phyloP scores from a whole-genome alignment of 1,284 basidiomycete species.

The Moesziomyces sp. region DNA sequence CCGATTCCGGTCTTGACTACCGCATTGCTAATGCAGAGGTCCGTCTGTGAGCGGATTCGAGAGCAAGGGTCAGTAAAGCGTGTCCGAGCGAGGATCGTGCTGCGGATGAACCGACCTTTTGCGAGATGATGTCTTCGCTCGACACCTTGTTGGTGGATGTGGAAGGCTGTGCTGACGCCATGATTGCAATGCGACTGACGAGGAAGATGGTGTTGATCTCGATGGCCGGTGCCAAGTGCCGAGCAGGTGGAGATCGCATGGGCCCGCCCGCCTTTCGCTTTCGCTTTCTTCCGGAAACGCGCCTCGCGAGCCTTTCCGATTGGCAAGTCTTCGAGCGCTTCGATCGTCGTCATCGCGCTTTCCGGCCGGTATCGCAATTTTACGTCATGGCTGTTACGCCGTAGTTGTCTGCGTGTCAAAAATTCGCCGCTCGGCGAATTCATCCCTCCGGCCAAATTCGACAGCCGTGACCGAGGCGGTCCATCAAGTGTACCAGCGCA shows the following conservation, averaged over 20 bases:
- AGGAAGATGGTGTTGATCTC: not conserved
- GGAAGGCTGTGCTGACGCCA: conserved; percentile 45
- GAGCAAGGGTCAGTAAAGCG: not conserved
- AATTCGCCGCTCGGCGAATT: not conserved
- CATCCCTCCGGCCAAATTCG: not conserved
- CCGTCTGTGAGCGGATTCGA: conserved; percentile 34
- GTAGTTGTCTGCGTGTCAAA: too few species aligned
- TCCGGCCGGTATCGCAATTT: not conserved
- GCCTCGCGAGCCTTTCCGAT: not conserved
- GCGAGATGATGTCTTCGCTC: conserved; percentile 84
- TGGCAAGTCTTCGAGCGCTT: not conserved
- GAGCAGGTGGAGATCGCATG: not conserved
- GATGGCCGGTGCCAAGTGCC: not conserved
- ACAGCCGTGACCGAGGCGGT: not conserved
- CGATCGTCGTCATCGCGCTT: not conserved
- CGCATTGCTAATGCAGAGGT: conserved; percentile 70
- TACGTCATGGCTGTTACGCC: too few species aligned
- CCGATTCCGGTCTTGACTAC: conserved; percentile 83
- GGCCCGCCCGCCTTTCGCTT: not conserved
- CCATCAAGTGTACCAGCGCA: too few species aligned
- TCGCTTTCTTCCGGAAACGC: not conserved
- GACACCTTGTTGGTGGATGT: conserved; percentile 70
- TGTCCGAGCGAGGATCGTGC: not conserved
- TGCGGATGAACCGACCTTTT: conserved; percentile 75
- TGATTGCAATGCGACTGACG: conserved; percentile 14